These are phyloP conservation scores for carrot (Daucus carota) DNA, from an alignment of 129 eudicot species.

Conservation along the genomic window DNA sequence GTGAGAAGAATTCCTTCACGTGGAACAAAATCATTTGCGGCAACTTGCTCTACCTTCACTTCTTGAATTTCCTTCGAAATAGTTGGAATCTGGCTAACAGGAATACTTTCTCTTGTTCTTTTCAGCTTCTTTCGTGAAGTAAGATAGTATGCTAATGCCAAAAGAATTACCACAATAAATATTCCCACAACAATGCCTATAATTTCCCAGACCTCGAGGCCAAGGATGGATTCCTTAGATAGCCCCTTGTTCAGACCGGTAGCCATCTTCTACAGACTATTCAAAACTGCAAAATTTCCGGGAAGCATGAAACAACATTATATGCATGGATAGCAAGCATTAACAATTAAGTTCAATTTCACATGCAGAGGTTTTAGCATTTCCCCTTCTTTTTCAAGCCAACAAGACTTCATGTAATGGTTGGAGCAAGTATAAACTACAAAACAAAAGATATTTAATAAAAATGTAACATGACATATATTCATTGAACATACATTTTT, in stretches of 20 bases:
- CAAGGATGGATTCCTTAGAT: constrained; percentile 42
- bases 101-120: constrained; percentile 33
- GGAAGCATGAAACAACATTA: constrained; percentile 1
- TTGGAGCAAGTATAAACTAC: neutral
- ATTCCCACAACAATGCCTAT: constrained; percentile 69
- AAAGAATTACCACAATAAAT: constrained; percentile 57
- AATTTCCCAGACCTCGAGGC: constrained; percentile 79
- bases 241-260: constrained; percentile 53
- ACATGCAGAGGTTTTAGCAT: neutral
- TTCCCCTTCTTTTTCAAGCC: neutral
- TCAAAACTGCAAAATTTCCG: constrained; percentile 38
- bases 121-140: constrained; percentile 56
- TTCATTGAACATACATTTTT: neutral
- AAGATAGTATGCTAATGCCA: constrained; percentile 57
- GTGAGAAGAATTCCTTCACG: constrained; percentile 63
- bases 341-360: neutral
- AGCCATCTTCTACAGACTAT: constrained; percentile 39
- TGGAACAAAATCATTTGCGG: constrained; percentile 53
- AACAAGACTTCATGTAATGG: neutral
- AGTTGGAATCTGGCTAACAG: constrained; percentile 63
- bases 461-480: neutral
- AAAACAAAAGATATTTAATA: too few species aligned
- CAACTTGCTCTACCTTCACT: constrained; percentile 75
- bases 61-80: constrained; percentile 87
- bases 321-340: neutral